Conservation (phyloP, 1,139 yeast genomes). For the Nematodospora anomalae region DNA sequence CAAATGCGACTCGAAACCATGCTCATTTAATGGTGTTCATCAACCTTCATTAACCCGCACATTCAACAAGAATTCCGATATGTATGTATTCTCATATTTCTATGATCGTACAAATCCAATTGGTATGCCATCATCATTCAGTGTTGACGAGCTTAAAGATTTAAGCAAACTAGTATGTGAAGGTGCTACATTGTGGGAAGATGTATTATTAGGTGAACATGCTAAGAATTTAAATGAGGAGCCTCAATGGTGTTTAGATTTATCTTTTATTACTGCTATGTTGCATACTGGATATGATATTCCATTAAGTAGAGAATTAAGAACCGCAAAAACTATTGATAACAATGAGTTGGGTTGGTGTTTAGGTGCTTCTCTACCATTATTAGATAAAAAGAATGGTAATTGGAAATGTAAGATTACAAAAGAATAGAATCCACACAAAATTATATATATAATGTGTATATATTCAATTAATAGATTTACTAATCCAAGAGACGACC, state of each 20-base stretch:
- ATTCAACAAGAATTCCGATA: conserved; percentile 67
- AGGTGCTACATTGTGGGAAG: conserved; percentile 74
- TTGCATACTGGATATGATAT: conserved; percentile 95
- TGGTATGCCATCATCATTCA: conserved; percentile 91
- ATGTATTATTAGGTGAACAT: conserved; percentile 62
- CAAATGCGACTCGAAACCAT: conserved; percentile 71
- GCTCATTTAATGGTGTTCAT: conserved; percentile 95
- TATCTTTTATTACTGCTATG: conserved; percentile 84
- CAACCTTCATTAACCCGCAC: conserved; percentile 86
- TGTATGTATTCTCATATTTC: conserved; percentile 89
- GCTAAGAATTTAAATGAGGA: conserved; percentile 64
- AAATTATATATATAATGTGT: too few species aligned
- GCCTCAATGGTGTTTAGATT: conserved; percentile 93
- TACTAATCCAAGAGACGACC: too few species aligned
- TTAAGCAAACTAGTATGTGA: conserved; percentile 82
- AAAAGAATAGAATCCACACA: background rate
- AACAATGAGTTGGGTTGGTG: conserved; percentile 98
- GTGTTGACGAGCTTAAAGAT: conserved; percentile 78
- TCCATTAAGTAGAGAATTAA: conserved; percentile 84
- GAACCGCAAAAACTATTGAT: conserved; percentile 85
- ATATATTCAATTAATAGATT: too few species aligned
- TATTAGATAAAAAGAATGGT: conserved; percentile 58
- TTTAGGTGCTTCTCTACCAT: conserved; percentile 92
- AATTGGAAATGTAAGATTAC: conserved; percentile 69
- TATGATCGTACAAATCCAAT: conserved; percentile 91